Base-by-base conservation (phyloP, 2,329 filamentous ascomycete genomes). In the Mollisia scopiformis region DNA sequence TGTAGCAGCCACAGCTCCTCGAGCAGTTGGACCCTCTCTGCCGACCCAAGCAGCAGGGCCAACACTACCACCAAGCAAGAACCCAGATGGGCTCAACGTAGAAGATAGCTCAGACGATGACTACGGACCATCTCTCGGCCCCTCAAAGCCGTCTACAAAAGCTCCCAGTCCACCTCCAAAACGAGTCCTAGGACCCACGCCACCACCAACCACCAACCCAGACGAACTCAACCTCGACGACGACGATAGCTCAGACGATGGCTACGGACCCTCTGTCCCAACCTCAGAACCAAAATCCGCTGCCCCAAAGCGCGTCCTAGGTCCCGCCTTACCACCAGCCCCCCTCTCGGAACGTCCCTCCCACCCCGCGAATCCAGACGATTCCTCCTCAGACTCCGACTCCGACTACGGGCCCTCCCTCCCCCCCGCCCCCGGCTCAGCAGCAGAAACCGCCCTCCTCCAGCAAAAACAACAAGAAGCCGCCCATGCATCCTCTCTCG, bases 371-470 rank as follows among this genome's bases (percentile, higher is more conserved):
- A 59, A 66, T 55, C n/a, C n/a, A n/a, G 56, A 63, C 30, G 43
- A 47, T 13, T 13, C 30, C 30, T 54, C 79, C 46, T 73, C 74
- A 35, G 67, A 65, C 51, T 66, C 70, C 47, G 81, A 83, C 56
- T 80, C 84, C 61, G 82, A 81, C 73, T 89, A 84, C 73, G 86
- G 86, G 1, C 86, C 86, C 13, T 79, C 85, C 16, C 82, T 86
- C 3, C 84, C 86, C 1, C 77, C 79, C 8, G 75, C 81, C 1
- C 67, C 69, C 6, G 72, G 70, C 33, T 73, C 71, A 3, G 65
- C 64, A 27, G 71, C 66, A 28, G 69, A 68, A 59, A 21, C 52
- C 6, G 30, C 57, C 30, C 35, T 50, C n/a, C 57, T 60, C 2
- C 55, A 64, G 28, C 43, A 23, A 6, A 62, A 66, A 52, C 13